Percentiles rank a stretch among this genome's conserved stretches.
Conservation (phyloP, 2,329 filamentous ascomycete species). For the Sporothrix pallida region DNA sequence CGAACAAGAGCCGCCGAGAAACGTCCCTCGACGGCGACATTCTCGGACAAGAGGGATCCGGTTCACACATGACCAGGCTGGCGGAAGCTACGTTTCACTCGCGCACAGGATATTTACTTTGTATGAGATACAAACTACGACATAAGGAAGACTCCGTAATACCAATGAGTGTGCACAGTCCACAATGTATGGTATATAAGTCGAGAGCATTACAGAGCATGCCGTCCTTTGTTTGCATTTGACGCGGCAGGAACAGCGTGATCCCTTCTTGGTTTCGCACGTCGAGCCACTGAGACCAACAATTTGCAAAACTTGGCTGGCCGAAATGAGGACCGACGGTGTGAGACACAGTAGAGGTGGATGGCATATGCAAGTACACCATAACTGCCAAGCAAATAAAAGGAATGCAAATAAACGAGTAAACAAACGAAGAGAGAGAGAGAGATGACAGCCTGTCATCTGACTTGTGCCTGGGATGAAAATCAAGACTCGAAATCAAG, state of each 20-base stretch:
- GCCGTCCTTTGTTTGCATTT: too few species aligned
- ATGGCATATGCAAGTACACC: not conserved
- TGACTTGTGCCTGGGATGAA: too few species aligned
- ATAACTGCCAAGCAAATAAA: not conserved
- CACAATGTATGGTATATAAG: not conserved
- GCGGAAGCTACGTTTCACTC: constrained; percentile 15
- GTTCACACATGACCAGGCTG: not conserved
- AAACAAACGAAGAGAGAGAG: not conserved
- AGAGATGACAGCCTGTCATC: too few species aligned
- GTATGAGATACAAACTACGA: not conserved
- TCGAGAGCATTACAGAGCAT: not conserved
- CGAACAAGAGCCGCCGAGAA: constrained; percentile 6
- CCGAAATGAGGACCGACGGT: constrained; percentile 24
- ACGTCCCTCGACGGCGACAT: not conserved
- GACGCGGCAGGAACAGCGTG: not conserved
- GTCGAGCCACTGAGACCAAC: not conserved
- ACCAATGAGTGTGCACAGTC: not conserved
- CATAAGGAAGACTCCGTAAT: not conserved
- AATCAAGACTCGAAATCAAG: too few species aligned
- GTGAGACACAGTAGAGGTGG: constrained; percentile 12
- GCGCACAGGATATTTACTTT: not conserved
- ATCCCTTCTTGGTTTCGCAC: not conserved
- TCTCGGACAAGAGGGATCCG: not conserved
- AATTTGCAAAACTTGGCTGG: not conserved
- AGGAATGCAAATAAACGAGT: not conserved